Evolutionary conservation across 305 asterid genomes (phyloP), one percentile per base, ranked within the genome.

Genomic region (Salvia sclarea): DNA sequence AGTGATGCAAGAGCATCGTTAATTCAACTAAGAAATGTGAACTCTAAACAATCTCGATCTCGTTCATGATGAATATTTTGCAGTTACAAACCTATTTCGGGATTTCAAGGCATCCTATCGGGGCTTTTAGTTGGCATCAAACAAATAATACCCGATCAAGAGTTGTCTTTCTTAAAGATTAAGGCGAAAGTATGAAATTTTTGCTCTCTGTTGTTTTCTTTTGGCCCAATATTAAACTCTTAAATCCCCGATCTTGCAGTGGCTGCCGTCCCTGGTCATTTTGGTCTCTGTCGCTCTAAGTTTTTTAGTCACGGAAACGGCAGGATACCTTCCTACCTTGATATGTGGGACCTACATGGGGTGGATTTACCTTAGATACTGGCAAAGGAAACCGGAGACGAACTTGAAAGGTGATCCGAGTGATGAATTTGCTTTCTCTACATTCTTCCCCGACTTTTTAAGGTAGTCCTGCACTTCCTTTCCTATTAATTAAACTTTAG

Each of bases 331-430:
- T 71, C 97, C 97, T 47, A 88, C 89, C 70, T 5, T 90, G 73
- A 64, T 93, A 72, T 85, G 87, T 59, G 97, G 97, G 73, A 82
- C 97, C 64, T 94, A 91, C 72, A 78, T 83, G 21, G 91, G 96
- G 50, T 94, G 97, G 99, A 81, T 91, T 69, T 89, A 94, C 84
- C 96, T 94, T 66, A 83, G 99, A 76, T 91, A 91, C 79, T 94
- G 95, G 96, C 97, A 91, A 64, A 80, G 58, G 48, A 88, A 88
- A 59, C 81, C 95, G 28, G 97, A 94, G 83, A 84, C 95, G 8
- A 86, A 85, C 76, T 72, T 85, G 45, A 85, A 85, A 77, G 99
- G 99, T 8, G 96, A 94, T 81, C 96, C 96, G 45, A 91, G 96
- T 79, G 97, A 94, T 77, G 96, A 89, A 57, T 94, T 94, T 80